These are phyloP conservation scores for Xylariaceae sp. DNA, from an alignment of 2,329 filamentous ascomycete genomes.

Conservation along the genomic window DNA sequence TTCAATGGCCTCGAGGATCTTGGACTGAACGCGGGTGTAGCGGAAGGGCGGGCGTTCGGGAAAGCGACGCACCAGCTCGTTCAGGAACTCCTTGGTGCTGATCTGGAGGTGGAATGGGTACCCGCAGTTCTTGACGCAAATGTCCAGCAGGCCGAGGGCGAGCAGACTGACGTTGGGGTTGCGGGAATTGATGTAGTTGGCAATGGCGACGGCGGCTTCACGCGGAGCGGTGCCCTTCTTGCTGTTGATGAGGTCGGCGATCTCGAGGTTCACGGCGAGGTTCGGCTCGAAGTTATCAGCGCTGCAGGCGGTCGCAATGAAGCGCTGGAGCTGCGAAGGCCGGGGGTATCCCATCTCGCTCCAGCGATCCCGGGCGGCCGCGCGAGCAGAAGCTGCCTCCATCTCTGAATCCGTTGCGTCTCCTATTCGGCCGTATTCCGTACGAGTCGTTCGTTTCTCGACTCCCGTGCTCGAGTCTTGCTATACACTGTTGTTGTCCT, in stretches of 20 bases:
- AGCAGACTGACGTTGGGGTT: slow-evolving; percentile 93
- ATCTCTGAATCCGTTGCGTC: slow-evolving; percentile 39
- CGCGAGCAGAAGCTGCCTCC: slow-evolving; percentile 94
- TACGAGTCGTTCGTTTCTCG: background rate
- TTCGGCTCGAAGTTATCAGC: slow-evolving; percentile 98
- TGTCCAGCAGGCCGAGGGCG: slow-evolving; percentile 88
- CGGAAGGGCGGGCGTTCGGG: slow-evolving; percentile 88
- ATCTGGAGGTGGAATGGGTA: slow-evolving; percentile 99
- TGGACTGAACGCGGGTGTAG: slow-evolving; percentile 78
- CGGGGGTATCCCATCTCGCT: slow-evolving; percentile 72
- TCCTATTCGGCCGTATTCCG: background rate
- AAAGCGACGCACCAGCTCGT: slow-evolving; percentile 93
- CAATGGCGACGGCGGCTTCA: slow-evolving; percentile 89
- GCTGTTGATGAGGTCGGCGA: slow-evolving; percentile 90
- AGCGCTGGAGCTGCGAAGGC: slow-evolving; percentile 85
- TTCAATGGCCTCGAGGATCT: slow-evolving; percentile 93
- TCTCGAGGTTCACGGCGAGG: slow-evolving; percentile 91
- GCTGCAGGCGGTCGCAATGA: slow-evolving; percentile 93
- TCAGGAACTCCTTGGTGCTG: slow-evolving; percentile 97
- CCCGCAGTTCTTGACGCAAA: slow-evolving; percentile 99
- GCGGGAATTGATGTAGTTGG: slow-evolving; percentile 91
- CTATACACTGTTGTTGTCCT: background rate
- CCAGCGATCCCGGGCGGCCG: slow-evolving; percentile 93
- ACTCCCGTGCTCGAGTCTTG: too few relatives aligned
- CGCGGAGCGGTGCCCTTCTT: slow-evolving; percentile 96